Evolutionary conservation across 495 filamentous ascomycete species (phyloP).

Genomic region (Parachaetomium inaequale): DNA sequence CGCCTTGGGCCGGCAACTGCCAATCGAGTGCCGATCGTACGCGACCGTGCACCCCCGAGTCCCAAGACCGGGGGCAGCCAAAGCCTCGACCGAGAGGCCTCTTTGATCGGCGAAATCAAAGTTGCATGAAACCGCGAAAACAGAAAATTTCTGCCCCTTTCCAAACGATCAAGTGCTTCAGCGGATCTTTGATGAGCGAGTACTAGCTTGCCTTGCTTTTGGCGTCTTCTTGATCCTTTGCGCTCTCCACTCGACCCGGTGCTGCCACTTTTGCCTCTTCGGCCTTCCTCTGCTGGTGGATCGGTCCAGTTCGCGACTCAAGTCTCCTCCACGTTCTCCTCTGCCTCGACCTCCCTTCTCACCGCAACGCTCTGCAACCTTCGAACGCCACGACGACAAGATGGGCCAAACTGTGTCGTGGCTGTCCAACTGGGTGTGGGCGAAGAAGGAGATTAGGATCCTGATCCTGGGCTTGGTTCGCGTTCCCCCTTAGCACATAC

Average conservation of each 20-base stretch:
- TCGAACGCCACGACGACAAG: slow-evolving; percentile 25
- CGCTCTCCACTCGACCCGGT: not conserved
- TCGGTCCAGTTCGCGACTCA: not conserved
- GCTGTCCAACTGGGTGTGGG: slow-evolving; percentile 70
- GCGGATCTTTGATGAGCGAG: not conserved
- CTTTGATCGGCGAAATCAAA: slow-evolving; percentile 10
- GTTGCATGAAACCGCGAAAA: slow-evolving; percentile 7
- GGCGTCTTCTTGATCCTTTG: not conserved
- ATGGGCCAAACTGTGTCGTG: slow-evolving; percentile 85
- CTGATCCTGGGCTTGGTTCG: slow-evolving; percentile 90
- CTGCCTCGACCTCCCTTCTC: not conserved
- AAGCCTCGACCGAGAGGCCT: slow-evolving; percentile 15
- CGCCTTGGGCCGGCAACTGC: slow-evolving; percentile 11
- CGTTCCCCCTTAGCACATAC: slow-evolving; percentile 3
- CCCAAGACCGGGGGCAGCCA: not conserved
- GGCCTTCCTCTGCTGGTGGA: not conserved
- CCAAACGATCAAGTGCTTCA: not conserved
- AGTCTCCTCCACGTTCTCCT: not conserved
- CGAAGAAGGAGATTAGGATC: slow-evolving; percentile 97
- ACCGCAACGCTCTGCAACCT: slow-evolving; percentile 8
- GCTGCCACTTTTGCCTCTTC: not conserved
- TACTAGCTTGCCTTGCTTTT: not conserved
- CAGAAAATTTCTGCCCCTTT: not conserved
- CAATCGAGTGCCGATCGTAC: slow-evolving; percentile 17
- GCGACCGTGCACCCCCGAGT: not conserved